Evolutionary conservation across 1,284 basidiomycete species (phyloP), one percentile per base, ranked within the genome.

Genomic region (Apiotrichum sp.): DNA sequence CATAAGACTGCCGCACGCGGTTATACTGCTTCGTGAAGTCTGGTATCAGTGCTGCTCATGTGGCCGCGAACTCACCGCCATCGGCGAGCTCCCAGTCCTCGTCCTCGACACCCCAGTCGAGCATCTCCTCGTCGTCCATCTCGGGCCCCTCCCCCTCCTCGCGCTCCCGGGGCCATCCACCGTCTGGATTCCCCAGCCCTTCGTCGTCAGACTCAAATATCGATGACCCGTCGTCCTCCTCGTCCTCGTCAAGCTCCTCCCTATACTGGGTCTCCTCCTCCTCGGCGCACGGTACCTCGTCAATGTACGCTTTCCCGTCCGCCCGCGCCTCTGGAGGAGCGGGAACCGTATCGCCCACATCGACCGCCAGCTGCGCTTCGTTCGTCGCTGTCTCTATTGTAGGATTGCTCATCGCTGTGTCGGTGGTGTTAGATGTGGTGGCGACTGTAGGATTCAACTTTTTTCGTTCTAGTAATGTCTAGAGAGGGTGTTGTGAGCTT

Each of bases 1-100:
- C 54, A 32, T 64, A 68, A 69, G 93, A 88, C 71, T 95, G 92
- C 52, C 86, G 80, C 38, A 95, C 80, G 38, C 93, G 86, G 75
- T 96, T 97, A 78, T 89, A 97, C 68, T 95, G 90, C 75, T 97
- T 97, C 35, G 93, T 96, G 65, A 97, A 93, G 77, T 97, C 93
- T 95, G 66, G 13, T 52, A 31, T 53, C 52, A 67, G 65, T 56
- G 7, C 31, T 55, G 40, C 6, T 14, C 10, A 41, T 6, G n/a
- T 14, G 6, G n/a, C 14, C 4, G 67, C 9, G 22, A 22, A 69
- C 79, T 63, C 52, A 81, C 81, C 80, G 65, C 80, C 77, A 63
- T 80, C 77, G 2, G 89, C 85, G 39, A 89, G 82, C 68, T 92
- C 91, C 90, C 90, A 93, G 71, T 93, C 90, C 71, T 93, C 91